Conservation (phyloP, 345 rosid species). For the Melaleuca alternifolia region DNA sequence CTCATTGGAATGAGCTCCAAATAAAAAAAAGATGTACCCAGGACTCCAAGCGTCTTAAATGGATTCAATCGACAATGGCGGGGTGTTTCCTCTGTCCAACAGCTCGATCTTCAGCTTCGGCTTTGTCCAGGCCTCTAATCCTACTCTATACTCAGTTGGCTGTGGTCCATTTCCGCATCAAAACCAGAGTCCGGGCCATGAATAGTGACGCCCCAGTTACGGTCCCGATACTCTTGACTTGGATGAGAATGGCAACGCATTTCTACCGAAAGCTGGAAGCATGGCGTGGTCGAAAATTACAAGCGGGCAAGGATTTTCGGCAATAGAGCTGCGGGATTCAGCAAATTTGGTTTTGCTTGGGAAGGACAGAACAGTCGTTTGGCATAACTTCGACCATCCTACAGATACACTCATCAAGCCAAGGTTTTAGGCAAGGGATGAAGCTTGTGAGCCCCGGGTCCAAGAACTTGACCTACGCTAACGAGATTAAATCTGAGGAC, state of each 20-base stretch:
- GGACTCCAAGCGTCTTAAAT: conserved; percentile 56
- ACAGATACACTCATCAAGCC: conserved; percentile 55
- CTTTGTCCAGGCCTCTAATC: conserved; percentile 32
- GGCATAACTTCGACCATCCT: conserved; percentile 89
- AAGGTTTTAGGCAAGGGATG: conserved; percentile 56
- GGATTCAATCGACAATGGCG: conserved; percentile 47
- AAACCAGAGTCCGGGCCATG: conserved; percentile 54
- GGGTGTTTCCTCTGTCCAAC: conserved; percentile 59
- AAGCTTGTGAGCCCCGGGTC: conserved; percentile 43
- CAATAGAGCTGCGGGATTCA: conserved; percentile 59
- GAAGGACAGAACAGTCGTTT: conserved; percentile 16
- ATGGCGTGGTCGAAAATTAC: conserved; percentile 52
- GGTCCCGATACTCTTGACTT: conserved; percentile 51
- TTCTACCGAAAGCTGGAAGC: conserved; percentile 18
- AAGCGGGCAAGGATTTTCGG: conserved; percentile 38
- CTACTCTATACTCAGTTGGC: conserved; percentile 39
- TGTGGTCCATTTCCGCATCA: conserved; percentile 26
- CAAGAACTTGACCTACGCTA: conserved; percentile 49
- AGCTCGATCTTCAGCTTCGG: conserved; percentile 58
- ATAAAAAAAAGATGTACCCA: conserved; percentile 24
- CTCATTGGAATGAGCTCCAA: conserved; percentile 26
- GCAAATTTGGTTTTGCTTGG: conserved; percentile 69
- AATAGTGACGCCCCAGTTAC: conserved; percentile 50
- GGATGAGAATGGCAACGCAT: conserved; percentile 39
- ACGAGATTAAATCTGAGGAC: conserved; percentile 71